Evolutionary conservation across 352 stramenopile genomes (phyloP).

Genomic region (Globisporangium radiosum): DNA sequence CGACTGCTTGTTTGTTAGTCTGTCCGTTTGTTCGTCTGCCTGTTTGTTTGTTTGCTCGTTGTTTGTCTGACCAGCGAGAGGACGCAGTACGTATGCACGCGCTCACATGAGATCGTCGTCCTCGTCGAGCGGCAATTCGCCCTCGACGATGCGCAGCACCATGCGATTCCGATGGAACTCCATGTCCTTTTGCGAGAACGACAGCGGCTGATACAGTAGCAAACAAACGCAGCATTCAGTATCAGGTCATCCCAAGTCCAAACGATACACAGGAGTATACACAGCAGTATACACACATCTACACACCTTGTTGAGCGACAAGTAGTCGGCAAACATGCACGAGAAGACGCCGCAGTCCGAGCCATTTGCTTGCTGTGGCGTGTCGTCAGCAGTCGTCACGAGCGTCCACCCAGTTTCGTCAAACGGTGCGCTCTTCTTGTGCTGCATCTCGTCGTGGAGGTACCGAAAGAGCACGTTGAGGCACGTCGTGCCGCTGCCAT

Average conservation of each 20-base stretch:
- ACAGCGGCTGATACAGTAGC: conserved; percentile 27
- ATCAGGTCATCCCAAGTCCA: background rate
- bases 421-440: conserved; percentile 79
- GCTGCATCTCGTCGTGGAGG: conserved; percentile 74
- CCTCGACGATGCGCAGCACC: conserved; percentile 63
- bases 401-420: conserved; percentile 58
- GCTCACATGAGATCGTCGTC: conserved; percentile 56
- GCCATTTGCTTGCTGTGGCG: conserved; percentile 75
- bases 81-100: no score
- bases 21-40: background rate
- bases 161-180: conserved; percentile 81
- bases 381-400: conserved; percentile 44
- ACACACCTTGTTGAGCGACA: conserved; percentile 59
- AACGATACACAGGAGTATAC: no score
- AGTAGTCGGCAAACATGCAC: conserved; percentile 81
- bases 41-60: background rate
- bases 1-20: background rate
- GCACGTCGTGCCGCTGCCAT: conserved; percentile 54
- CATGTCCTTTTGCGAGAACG: conserved; percentile 80
- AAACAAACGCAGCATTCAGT: background rate
- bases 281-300: conserved; percentile 12
- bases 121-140: conserved; percentile 57
- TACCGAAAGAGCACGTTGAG: conserved; percentile 74
- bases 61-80: no score
- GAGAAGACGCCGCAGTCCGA: conserved; percentile 84